Conservation (phyloP, 257 asterid species). For the Verbena officinalis region DNA sequence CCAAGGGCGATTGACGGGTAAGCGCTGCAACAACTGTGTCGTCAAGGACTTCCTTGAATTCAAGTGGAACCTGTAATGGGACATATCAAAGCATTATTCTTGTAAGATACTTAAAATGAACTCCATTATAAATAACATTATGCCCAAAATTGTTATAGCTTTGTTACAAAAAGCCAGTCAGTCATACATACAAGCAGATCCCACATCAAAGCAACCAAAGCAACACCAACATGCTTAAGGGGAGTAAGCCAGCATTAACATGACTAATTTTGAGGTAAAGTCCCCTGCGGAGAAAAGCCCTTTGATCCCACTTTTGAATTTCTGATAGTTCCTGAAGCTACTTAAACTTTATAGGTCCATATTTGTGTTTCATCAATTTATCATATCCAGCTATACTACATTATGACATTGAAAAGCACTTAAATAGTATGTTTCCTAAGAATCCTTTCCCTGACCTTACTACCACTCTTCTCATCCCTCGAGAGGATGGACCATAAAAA, state of each 20-base stretch:
- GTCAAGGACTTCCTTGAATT: constrained; percentile 90
- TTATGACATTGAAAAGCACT: not conserved
- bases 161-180: constrained; percentile 15
- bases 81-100: constrained; percentile 27
- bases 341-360: constrained; percentile 8
- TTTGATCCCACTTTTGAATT: constrained; percentile 3
- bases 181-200: constrained; percentile 19
- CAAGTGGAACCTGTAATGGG: constrained; percentile 80
- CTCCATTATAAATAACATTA: constrained; percentile 13
- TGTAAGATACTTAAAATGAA: constrained; percentile 16
- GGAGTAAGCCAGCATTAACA: constrained; percentile 6
- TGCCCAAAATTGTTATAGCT: constrained; percentile 16
- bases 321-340: not conserved
- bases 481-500: not conserved
- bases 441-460: constrained; percentile 11
- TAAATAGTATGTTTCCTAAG: not conserved
- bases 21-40: constrained; percentile 85
- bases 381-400: constrained; percentile 11
- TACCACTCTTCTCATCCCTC: constrained; percentile 14
- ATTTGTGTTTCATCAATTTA: constrained; percentile 7
- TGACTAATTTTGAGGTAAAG: not conserved
- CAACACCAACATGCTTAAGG: constrained; percentile 12
- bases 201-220: constrained; percentile 19
- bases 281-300: not conserved
- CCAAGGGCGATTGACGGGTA: constrained; percentile 77